Percentiles rank a stretch among this genome's conserved stretches.
Evolutionary conservation across 257 asterid genomes (phyloP).

Genomic region (Mentha longifolia): DNA sequence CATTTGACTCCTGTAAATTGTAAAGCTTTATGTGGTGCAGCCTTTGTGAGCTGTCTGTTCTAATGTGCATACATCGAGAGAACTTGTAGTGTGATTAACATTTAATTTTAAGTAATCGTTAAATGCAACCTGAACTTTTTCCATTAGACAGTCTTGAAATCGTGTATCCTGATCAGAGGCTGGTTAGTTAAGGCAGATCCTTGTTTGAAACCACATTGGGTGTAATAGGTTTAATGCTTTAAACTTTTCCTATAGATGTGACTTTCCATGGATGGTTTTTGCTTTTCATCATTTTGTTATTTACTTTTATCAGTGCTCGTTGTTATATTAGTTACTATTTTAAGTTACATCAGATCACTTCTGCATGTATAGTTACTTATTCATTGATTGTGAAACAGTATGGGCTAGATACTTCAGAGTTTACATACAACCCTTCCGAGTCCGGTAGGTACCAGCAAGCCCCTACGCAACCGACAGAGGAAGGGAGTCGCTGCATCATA

Average conservation of each 20-base stretch:
- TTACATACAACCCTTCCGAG: slow-evolving; percentile 90
- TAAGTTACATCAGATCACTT: neutral
- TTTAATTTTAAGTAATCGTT: neutral
- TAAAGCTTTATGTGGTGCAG: no score
- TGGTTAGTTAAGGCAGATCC: neutral
- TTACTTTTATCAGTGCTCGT: neutral
- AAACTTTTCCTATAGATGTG: neutral
- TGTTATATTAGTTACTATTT: neutral
- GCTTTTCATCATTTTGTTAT: neutral
- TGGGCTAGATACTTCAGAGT: slow-evolving; percentile 96
- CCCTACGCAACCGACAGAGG: slow-evolving; percentile 72
- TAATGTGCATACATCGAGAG: neutral
- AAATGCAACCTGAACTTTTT: neutral
- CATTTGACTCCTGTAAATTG: no score
- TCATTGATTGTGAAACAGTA: slow-evolving; percentile 55
- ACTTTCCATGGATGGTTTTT: neutral
- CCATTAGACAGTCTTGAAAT: neutral
- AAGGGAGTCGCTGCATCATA: slow-evolving; percentile 71
- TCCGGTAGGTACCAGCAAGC: slow-evolving; percentile 72
- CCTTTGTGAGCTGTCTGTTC: neutral
- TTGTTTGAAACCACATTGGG: neutral
- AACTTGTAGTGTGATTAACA: neutral
- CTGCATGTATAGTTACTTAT: slow-evolving; percentile 26
- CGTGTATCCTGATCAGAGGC: neutral
- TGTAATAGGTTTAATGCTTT: neutral